Evolutionary conservation across 164 flowering plant genomes (phyloP), one percentile per base, ranked within the genome.

Genomic region (Magnolia officinalis): DNA sequence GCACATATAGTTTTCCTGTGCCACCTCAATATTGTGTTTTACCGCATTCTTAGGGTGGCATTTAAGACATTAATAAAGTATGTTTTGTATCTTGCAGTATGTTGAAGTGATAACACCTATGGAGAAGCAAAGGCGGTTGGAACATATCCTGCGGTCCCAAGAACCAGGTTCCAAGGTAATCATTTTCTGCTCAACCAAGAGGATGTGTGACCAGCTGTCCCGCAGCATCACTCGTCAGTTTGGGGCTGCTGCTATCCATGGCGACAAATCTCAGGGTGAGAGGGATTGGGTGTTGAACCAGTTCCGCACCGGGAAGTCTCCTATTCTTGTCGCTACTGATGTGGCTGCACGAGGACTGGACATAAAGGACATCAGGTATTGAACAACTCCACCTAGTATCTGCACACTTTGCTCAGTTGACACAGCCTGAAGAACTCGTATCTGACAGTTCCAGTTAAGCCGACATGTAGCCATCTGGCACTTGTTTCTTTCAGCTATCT

Each of bases 341-440:
- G 98, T 94, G 81, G 98, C 98, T 14, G 97, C 97, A 67, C 90
- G 98, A 66, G 97, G 98, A 55, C 78, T 94, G 70, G 97, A 92
- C 74, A 80, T 94, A 37, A 94, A 94, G 82, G 98, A 94, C 81
- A 91, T 94, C 81, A 91, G 98, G 98, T 93, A 71, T 37, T 24
- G 24, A 65, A 18, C 8, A 31, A 29, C 71, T n/a, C 24, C 10
- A 29, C 61, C 61, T 55, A 16, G 16, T 2, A 55, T 55, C 13
- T 55, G 16, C 61, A 55, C 61, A 55, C 18, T 55, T 55, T 55
- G 61, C 18, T 55, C 61, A 55, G 61, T 55, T 11, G 3, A 2
- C 61, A 55, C 61, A 55, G 2, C 61, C 19, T 55, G 61, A 3
- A 55, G 61, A 55, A 55, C 61, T 16, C 61, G 10, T 11, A 37